These are phyloP conservation scores for Haplosporangium sp. DNA, from an alignment of 371 early-diverging fungal species.

Conservation along the genomic window DNA sequence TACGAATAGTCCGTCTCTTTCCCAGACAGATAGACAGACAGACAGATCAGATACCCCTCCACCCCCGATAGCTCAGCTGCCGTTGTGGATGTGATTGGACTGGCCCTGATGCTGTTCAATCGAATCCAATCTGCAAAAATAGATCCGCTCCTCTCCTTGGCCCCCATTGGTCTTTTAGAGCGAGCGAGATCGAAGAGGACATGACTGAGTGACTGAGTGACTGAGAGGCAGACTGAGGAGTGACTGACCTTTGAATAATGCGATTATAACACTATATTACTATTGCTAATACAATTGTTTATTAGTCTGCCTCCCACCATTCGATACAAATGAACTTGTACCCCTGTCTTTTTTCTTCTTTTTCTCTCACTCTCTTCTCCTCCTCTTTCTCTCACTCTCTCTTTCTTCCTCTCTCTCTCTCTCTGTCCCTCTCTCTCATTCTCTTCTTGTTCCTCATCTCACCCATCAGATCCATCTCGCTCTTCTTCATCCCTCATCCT, in stretches of 20 bases:
- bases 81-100: too few relatives aligned
- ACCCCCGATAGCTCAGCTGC: too few relatives aligned
- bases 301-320: too few relatives aligned
- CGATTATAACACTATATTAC: too few relatives aligned
- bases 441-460: background rate
- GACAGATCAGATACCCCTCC: background rate
- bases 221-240: background rate
- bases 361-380: background rate
- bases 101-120: too few relatives aligned
- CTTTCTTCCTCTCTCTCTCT: background rate
- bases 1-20: too few relatives aligned
- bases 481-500: background rate
- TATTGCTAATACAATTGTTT: too few relatives aligned
- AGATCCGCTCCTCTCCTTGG: too few relatives aligned
- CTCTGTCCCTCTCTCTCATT: background rate
- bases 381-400: background rate
- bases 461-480: background rate
- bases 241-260: background rate
- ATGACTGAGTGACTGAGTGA: background rate
- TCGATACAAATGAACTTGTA: background rate
- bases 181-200: background rate
- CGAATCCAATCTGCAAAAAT: too few relatives aligned
- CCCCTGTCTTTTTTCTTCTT: background rate
- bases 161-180: too few relatives aligned
- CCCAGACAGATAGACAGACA: constrained; percentile 3